Base-by-base conservation (phyloP, 129 eudicot genomes). In the Artemisia tridentata region DNA sequence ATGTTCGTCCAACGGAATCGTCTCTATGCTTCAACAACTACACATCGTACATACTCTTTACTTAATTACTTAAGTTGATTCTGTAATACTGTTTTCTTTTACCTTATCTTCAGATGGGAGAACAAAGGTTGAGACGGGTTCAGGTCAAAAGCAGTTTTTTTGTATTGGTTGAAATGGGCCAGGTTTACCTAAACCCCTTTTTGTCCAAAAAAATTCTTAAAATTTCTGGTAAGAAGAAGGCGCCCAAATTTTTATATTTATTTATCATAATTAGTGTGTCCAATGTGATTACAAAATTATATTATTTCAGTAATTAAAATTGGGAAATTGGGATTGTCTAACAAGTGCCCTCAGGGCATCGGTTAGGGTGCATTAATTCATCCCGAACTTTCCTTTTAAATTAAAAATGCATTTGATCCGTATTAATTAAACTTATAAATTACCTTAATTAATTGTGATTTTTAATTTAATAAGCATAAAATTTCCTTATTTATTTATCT, bases 1-100 rank as follows among this genome's bases (percentile, higher is more conserved):
- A 87, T 60, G 84, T 95, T 78, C 83, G 83, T 62, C 99, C 99
- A 69, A 90, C 97, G 2, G 99, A 95, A 74, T 90, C 97, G 27
- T 80, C 96, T 78, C 77, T 83, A 65, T 95, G 99, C 84, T 95
- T 95, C 67, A 88, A 81, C 78, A 88, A 85, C 86, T 80, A 84
- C 78, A 88, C 97, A 41, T 84, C 96, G 99, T 95, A 87, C 3
- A 13, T 54, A 47, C 25, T 63, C 60, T 13, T 67, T 6, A 20
- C 14, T 2, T 14, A 31, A 4, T 31, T 63, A 23, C 18, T 12
- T 59, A 59, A 58, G 13, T 58, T 5, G 64, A 12, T 59, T 59
- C 10, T 23, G 13, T 12, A 25, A 25, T 20, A 23, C 65, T 9
- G 10, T 59, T 51, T 59, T 3, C 45, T 25, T 59, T 23, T 59